Evolutionary conservation across 2,329 filamentous ascomycete species (phyloP).

Genomic region (Penicillium sp.): DNA sequence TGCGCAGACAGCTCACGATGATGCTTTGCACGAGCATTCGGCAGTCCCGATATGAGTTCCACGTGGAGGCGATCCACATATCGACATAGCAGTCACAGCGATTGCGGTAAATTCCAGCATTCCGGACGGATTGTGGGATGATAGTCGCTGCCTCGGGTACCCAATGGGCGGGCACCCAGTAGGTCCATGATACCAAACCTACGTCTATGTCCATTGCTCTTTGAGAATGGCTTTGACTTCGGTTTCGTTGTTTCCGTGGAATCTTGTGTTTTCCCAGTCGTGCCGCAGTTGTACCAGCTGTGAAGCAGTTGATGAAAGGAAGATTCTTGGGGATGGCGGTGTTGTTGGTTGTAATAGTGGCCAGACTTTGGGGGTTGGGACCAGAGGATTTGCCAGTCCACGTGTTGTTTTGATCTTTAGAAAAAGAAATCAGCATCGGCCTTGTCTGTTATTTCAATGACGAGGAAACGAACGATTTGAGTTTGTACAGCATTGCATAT

Average conservation of each 20-base stretch:
- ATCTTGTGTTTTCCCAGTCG: conserved; percentile 19
- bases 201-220: conserved; percentile 23
- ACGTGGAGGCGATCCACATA: conserved; percentile 30
- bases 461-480: conserved; percentile 24
- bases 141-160: conserved; percentile 20
- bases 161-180: conserved; percentile 26
- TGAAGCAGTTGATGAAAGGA: conserved; percentile 22
- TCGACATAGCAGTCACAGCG: conserved; percentile 33
- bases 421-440: background rate
- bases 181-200: conserved; percentile 25
- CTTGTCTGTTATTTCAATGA: background rate
- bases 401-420: conserved; percentile 27
- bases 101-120: conserved; percentile 24
- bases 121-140: conserved; percentile 27
- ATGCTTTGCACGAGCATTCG: conserved; percentile 28
- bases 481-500: conserved; percentile 25
- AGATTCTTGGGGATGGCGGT: conserved; percentile 16
- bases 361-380: conserved; percentile 26
- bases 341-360: conserved; percentile 18
- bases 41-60: conserved; percentile 33
- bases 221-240: conserved; percentile 16
- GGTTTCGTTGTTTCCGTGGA: background rate
- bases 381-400: conserved; percentile 16
- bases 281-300: conserved; percentile 26
- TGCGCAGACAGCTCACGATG: conserved; percentile 26